phyloP scores from a whole-genome alignment of 1,284 basidiomycete species.

The Cerioporus squamosus region DNA sequence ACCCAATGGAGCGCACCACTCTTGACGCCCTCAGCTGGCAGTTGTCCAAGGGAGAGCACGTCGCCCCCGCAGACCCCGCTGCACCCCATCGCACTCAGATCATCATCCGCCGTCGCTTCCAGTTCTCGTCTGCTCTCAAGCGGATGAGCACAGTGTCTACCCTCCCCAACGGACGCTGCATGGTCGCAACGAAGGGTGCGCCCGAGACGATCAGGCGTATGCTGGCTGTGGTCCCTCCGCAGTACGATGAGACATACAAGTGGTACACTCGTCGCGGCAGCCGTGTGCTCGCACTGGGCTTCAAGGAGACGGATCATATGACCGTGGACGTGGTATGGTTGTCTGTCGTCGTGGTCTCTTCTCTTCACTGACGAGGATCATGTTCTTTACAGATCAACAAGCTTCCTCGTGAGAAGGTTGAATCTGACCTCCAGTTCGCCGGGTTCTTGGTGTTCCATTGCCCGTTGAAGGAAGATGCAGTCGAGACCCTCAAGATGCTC shows the following conservation, averaged over 20 bases:
- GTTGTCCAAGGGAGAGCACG: constrained; percentile 79
- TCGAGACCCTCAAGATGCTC: constrained; percentile 89
- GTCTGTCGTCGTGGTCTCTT: neutral
- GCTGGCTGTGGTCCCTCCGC: constrained; percentile 73
- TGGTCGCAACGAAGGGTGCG: constrained; percentile 89
- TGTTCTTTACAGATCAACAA: constrained; percentile 75
- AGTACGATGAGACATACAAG: constrained; percentile 93
- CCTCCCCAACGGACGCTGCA: constrained; percentile 61
- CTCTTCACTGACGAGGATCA: neutral
- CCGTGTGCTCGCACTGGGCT: constrained; percentile 88
- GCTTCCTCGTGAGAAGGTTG: constrained; percentile 77
- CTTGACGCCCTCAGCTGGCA: constrained; percentile 93
- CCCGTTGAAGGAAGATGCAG: constrained; percentile 91
- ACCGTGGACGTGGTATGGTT: constrained; percentile 62
- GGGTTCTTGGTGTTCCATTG: constrained; percentile 98
- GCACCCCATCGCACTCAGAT: constrained; percentile 66
- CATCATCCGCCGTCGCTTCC: constrained; percentile 87
- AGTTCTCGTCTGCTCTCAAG: constrained; percentile 95
- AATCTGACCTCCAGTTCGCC: constrained; percentile 78
- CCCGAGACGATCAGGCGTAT: constrained; percentile 93
- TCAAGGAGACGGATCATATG: constrained; percentile 79
- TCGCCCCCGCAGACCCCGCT: constrained; percentile 60
- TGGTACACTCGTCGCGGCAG: constrained; percentile 91
- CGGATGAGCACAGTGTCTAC: constrained; percentile 92
- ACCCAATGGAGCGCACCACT: constrained; percentile 99